Evolutionary conservation across 2,329 filamentous ascomycete genomes (phyloP).

Genomic region (Penicillium sp.): DNA sequence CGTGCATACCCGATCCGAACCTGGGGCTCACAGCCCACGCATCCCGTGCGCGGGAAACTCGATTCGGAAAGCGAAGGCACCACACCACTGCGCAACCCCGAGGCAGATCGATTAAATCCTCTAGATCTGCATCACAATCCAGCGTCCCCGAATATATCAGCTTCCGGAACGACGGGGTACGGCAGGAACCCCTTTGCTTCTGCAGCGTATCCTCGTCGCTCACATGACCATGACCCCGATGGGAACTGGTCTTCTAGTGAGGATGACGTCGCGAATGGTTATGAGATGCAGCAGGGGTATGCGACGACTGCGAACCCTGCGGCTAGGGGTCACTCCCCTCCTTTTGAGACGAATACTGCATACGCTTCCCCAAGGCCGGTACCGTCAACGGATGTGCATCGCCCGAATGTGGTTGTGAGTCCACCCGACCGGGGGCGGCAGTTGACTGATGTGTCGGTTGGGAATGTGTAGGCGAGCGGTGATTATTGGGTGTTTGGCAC

Average conservation of each 20-base stretch:
- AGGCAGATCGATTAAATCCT: conserved; percentile 26
- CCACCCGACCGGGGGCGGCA: conserved; percentile 15
- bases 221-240: conserved; percentile 29
- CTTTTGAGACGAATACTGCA: conserved; percentile 28
- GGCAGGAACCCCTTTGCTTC: conserved; percentile 26
- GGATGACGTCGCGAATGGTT: conserved; percentile 33
- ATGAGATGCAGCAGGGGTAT: conserved; percentile 38
- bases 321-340: conserved; percentile 15
- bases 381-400: conserved; percentile 6
- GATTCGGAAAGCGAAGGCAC: conserved; percentile 16
- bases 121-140: conserved; percentile 1
- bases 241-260: conserved; percentile 39
- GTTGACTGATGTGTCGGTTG: conserved; percentile 19
- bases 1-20: conserved; percentile 58
- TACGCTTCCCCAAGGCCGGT: conserved; percentile 27
- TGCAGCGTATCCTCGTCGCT: conserved; percentile 26
- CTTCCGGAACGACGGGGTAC: conserved; percentile 17
- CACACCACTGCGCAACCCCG: conserved; percentile 32
- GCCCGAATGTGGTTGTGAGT: conserved; percentile 8
- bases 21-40: conserved; percentile 52
- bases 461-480: conserved; percentile 12
- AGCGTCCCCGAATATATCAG: conserved; percentile 1
- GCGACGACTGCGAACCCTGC: conserved; percentile 23
- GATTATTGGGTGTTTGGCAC: background rate
- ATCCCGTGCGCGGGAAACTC: conserved; percentile 14